These are phyloP conservation scores for Gynochthodes officinalis DNA, from an alignment of 257 asterid genomes.

Conservation along the genomic window DNA sequence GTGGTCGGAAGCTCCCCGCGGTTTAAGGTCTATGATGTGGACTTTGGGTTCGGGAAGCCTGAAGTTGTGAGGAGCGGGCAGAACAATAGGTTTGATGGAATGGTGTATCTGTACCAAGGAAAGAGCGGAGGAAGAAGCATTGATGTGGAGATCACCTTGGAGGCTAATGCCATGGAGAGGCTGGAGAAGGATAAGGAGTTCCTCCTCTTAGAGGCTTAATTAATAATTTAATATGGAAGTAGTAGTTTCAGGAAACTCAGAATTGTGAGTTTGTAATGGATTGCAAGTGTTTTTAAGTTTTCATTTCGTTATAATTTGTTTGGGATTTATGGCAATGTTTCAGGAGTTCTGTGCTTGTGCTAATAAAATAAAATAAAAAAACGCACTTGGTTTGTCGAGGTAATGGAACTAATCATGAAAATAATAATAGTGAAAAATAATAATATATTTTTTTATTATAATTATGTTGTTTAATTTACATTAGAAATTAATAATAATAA, in stretches of 20 bases:
- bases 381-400: too few species aligned
- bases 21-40: conserved; percentile 90
- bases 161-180: conserved; percentile 65
- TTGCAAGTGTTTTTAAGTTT: not conserved
- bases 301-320: not conserved
- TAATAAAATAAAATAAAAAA: too few species aligned
- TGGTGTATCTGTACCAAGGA: conserved; percentile 89
- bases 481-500: too few species aligned
- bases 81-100: conserved; percentile 93
- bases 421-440: too few species aligned
- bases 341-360: not conserved
- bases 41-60: conserved; percentile 90
- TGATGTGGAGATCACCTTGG: conserved; percentile 94
- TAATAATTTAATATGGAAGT: not conserved
- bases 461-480: too few species aligned
- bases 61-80: conserved; percentile 91
- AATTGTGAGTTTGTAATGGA: not conserved
- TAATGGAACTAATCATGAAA: too few species aligned
- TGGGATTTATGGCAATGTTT: conserved; percentile 3
- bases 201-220: conserved; percentile 52
- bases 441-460: too few species aligned
- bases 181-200: conserved; percentile 87
- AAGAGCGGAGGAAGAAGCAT: conserved; percentile 90
- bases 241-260: not conserved
- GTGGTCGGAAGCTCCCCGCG: conserved; percentile 98